Percentiles rank a stretch among this genome's conserved stretches.
These are phyloP conservation scores for Cercospora berteroae DNA, from an alignment of 2,329 filamentous ascomycete species.

Conservation along the genomic window DNA sequence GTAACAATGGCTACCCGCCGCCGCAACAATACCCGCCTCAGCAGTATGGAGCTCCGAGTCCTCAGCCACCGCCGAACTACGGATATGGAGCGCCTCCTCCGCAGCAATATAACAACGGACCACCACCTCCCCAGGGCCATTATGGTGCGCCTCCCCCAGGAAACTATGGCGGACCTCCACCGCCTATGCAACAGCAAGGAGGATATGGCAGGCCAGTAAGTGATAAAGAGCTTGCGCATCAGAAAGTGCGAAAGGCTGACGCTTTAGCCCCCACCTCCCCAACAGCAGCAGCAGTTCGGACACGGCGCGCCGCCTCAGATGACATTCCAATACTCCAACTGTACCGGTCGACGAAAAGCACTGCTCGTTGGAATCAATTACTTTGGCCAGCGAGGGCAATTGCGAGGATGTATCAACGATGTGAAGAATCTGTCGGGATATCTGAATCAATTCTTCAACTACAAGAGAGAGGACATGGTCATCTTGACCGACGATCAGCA, in stretches of 20 bases:
- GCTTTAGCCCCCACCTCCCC: constrained; percentile 37
- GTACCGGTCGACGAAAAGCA: constrained; percentile 83
- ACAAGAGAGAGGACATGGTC: constrained; percentile 95
- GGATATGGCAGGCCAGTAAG: constrained; percentile 14
- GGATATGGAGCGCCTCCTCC: constrained; percentile 44
- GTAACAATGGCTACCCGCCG: constrained; percentile 30
- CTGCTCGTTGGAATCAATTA: constrained; percentile 95
- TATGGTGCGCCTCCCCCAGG: constrained; percentile 41
- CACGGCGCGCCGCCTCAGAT: constrained; percentile 77
- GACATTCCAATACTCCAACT: constrained; percentile 86
- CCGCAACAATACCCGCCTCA: constrained; percentile 32
- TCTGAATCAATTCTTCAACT: constrained; percentile 82
- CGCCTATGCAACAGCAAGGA: constrained; percentile 20
- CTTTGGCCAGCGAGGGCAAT: constrained; percentile 85
- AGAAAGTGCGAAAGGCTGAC: constrained; percentile 14
- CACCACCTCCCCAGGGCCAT: constrained; percentile 17
- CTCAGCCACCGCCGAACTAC: constrained; percentile 43
- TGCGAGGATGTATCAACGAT: constrained; percentile 94
- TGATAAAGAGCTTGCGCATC: constrained; percentile 52
- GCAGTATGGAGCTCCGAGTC: constrained; percentile 39
- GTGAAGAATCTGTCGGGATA: constrained; percentile 96
- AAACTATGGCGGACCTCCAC: constrained; percentile 10
- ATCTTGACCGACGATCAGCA: constrained; percentile 94
- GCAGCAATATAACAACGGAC: constrained; percentile 38
- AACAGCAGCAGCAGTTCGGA: constrained; percentile 64